phyloP scores from a whole-genome alignment of 2,329 filamentous ascomycete genomes.

The Cyclaneusma minus region DNA sequence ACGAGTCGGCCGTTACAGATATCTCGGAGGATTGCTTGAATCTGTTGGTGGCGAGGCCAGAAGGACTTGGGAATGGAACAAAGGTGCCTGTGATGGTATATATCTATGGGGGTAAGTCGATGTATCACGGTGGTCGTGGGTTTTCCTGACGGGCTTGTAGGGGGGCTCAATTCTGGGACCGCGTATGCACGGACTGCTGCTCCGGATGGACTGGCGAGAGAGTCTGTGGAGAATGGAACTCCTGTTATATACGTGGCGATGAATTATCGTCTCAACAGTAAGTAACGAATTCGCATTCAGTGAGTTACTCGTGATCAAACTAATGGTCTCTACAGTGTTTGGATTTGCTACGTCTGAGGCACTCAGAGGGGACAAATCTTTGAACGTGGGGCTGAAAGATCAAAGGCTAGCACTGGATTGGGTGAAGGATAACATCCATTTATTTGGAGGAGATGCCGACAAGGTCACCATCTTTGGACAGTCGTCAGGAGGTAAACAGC shows the following conservation, averaged over 20 bases:
- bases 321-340: slow-evolving; percentile 27
- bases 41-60: slow-evolving; percentile 39
- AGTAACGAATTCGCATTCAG: slow-evolving; percentile 1
- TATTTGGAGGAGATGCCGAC: slow-evolving; percentile 39
- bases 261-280: slow-evolving; percentile 29
- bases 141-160: slow-evolving; percentile 3
- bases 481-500: slow-evolving; percentile 33
- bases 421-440: slow-evolving; percentile 39
- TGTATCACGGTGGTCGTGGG: not conserved
- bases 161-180: slow-evolving; percentile 6
- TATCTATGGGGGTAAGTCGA: slow-evolving; percentile 45
- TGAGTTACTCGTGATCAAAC: no score
- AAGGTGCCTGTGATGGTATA: slow-evolving; percentile 51
- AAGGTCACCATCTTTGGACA: slow-evolving; percentile 46
- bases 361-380: slow-evolving; percentile 17
- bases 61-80: slow-evolving; percentile 30
- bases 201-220: slow-evolving; percentile 28
- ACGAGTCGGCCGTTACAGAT: slow-evolving; percentile 21
- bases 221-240: slow-evolving; percentile 27
- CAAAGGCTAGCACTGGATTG: slow-evolving; percentile 41
- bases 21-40: slow-evolving; percentile 46
- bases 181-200: slow-evolving; percentile 5
- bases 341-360: slow-evolving; percentile 51
- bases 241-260: slow-evolving; percentile 41
- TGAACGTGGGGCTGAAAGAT: slow-evolving; percentile 37